Percentiles rank a stretch among this genome's conserved stretches.
Evolutionary conservation across 345 rosid species (phyloP).

Genomic region (Gossypium turneri): DNA sequence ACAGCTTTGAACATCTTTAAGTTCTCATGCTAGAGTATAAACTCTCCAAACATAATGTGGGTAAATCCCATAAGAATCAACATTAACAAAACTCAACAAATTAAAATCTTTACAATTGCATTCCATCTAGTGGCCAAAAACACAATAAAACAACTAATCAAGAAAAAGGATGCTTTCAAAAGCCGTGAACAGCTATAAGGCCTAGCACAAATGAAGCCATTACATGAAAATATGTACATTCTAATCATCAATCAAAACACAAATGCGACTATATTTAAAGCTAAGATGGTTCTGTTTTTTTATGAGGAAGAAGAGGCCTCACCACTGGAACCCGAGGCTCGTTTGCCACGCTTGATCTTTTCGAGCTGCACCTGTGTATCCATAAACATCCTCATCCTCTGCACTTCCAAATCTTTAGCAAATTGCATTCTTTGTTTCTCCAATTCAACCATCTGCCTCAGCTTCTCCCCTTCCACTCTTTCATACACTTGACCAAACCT

Average conservation of each 20-base stretch:
- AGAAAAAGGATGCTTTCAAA: neutral
- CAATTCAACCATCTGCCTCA: slow-evolving; percentile 92
- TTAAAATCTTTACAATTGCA: neutral
- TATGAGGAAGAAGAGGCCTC: slow-evolving; percentile 18
- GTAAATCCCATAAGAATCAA: neutral
- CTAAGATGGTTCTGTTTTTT: neutral
- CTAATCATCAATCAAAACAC: neutral
- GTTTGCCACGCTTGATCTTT: slow-evolving; percentile 65
- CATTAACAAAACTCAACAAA: neutral
- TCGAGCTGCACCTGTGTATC: slow-evolving; percentile 95
- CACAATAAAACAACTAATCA: slow-evolving; percentile 5
- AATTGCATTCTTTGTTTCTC: slow-evolving; percentile 99
- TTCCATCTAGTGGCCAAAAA: neutral
- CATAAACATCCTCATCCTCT: slow-evolving; percentile 89
- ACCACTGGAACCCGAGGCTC: slow-evolving; percentile 46
- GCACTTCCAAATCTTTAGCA: slow-evolving; percentile 88
- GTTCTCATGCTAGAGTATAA: neutral
- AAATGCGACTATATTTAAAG: neutral
- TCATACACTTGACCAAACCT: slow-evolving; percentile 82
- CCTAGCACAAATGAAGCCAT: neutral
- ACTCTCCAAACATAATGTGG: neutral
- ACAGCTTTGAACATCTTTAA: neutral
- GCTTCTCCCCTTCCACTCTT: slow-evolving; percentile 77
- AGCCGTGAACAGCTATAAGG: neutral
- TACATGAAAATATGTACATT: neutral